Conservation (phyloP, 352 stramenopile species). For the Phytophthora ramorum region DNA sequence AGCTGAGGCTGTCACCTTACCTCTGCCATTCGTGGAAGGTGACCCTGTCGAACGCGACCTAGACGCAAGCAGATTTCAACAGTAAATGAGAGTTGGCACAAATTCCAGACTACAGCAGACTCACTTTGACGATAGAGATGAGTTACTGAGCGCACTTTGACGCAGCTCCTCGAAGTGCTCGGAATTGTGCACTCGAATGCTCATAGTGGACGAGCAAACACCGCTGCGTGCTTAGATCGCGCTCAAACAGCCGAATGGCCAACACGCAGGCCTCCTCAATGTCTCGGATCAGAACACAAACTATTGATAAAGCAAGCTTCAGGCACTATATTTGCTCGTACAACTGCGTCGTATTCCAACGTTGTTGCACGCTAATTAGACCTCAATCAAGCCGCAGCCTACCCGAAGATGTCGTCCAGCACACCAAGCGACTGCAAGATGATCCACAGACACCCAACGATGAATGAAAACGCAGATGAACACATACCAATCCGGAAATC, state of each 20-base stretch:
- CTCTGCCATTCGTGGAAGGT: conserved; percentile 19
- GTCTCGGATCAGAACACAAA: not conserved
- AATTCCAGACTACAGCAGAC: not conserved
- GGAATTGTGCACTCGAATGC: conserved; percentile 79
- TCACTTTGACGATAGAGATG: conserved; percentile 35
- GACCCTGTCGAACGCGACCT: conserved; percentile 28
- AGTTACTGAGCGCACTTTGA: conserved; percentile 54
- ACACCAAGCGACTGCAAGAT: conserved; percentile 63
- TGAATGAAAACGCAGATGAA: conserved; percentile 63
- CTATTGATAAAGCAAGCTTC: conserved; percentile 1
- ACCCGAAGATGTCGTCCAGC: conserved; percentile 66
- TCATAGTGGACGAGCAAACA: conserved; percentile 43
- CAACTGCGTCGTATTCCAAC: not conserved
- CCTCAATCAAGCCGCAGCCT: conserved; percentile 1
- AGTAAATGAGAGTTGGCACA: not conserved
- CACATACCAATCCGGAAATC: conserved; percentile 57
- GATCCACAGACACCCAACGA: conserved; percentile 74
- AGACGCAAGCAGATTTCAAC: not conserved
- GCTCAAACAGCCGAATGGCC: not conserved
- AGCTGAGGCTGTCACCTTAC: conserved; percentile 46
- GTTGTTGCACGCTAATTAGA: no score
- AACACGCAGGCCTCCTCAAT: not conserved
- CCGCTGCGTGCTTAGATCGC: not conserved
- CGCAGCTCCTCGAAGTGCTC: conserved; percentile 78
- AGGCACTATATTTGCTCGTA: not conserved